Conservation (phyloP, 371 early-diverging fungal genomes). For the Apophysomyces elegans region DNA sequence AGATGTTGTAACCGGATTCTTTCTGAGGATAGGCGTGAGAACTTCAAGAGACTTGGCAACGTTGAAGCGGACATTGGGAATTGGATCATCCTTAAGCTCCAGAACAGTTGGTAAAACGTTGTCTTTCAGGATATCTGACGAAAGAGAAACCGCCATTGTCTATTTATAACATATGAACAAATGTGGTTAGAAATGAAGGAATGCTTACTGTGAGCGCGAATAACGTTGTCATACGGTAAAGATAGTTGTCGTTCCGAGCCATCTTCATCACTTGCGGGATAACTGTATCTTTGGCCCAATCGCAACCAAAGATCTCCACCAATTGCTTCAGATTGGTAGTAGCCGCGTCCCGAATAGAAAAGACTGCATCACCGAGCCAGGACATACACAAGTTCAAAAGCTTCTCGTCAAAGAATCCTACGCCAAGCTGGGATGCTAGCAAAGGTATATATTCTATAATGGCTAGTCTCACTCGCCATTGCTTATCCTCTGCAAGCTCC, state of each 20-base stretch:
- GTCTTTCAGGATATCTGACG: slow-evolving; percentile 88
- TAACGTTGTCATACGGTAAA: slow-evolving; percentile 97
- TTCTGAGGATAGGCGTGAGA: slow-evolving; percentile 78
- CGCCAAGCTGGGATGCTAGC: slow-evolving; percentile 93
- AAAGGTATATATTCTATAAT: slow-evolving; percentile 98
- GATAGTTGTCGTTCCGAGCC: slow-evolving; percentile 87
- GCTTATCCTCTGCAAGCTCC: slow-evolving; percentile 98
- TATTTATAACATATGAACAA: slow-evolving; percentile 24
- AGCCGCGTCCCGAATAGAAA: slow-evolving; percentile 97
- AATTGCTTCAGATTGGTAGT: slow-evolving; percentile 90
- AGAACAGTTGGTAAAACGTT: slow-evolving; percentile 87
- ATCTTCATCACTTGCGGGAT: slow-evolving; percentile 93
- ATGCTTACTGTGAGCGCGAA: slow-evolving; percentile 88
- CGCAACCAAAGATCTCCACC: slow-evolving; percentile 96
- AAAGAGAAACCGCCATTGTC: slow-evolving; percentile 86
- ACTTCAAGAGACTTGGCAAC: slow-evolving; percentile 94
- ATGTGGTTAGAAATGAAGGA: neutral
- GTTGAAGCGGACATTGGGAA: slow-evolving; percentile 99
- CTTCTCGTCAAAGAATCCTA: slow-evolving; percentile 96
- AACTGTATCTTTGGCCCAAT: slow-evolving; percentile 95
- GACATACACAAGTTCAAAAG: slow-evolving; percentile 92
- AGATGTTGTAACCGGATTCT: slow-evolving; percentile 59
- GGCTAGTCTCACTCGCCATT: slow-evolving; percentile 98
- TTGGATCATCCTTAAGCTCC: slow-evolving; percentile 86
- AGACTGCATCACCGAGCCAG: slow-evolving; percentile 96